Conservation (phyloP, 768 basidiomycete genomes). For the Cystofilobasidium bisporidii region DNA sequence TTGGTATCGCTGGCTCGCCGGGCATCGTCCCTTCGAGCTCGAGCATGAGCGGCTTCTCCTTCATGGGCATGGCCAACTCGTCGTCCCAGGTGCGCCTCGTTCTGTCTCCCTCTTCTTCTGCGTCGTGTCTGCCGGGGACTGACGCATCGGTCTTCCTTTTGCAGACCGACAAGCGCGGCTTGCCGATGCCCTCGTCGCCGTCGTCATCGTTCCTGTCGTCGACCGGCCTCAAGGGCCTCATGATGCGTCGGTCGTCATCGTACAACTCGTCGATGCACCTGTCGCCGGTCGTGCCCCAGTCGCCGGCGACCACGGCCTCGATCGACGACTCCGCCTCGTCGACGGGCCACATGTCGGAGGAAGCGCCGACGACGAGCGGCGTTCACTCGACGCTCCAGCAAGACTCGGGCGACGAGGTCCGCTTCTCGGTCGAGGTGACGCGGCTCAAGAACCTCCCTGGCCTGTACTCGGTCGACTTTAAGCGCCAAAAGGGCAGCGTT, state of each 20-base stretch:
- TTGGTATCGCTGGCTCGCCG: conserved; percentile 39
- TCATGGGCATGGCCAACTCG: conserved; percentile 22
- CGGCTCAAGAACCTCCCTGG: conserved; percentile 78
- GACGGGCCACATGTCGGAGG: background rate
- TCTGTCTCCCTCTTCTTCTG: background rate
- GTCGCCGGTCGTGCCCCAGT: conserved; percentile 14
- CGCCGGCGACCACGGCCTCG: conserved; percentile 9
- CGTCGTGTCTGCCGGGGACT: conserved; percentile 46
- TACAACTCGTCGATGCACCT: conserved; percentile 44
- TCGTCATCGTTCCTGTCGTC: conserved; percentile 49
- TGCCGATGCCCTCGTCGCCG: conserved; percentile 67
- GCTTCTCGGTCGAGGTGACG: conserved; percentile 90
- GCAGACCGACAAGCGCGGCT: conserved; percentile 58
- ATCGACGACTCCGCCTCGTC: conserved; percentile 5
- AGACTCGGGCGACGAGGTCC: conserved; percentile 90
- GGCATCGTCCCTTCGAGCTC: conserved; percentile 1
- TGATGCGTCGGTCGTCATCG: conserved; percentile 83
- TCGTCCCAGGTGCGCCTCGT: conserved; percentile 7
- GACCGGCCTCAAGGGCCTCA: conserved; percentile 67
- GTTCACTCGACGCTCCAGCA: background rate
- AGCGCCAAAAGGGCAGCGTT: conserved; percentile 65
- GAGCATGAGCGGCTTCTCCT: conserved; percentile 23
- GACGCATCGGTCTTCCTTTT: no score
- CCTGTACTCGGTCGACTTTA: conserved; percentile 83
- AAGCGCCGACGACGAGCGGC: background rate